Conservation (phyloP, 768 basidiomycete genomes). For the Auriscalpium microsporum region DNA sequence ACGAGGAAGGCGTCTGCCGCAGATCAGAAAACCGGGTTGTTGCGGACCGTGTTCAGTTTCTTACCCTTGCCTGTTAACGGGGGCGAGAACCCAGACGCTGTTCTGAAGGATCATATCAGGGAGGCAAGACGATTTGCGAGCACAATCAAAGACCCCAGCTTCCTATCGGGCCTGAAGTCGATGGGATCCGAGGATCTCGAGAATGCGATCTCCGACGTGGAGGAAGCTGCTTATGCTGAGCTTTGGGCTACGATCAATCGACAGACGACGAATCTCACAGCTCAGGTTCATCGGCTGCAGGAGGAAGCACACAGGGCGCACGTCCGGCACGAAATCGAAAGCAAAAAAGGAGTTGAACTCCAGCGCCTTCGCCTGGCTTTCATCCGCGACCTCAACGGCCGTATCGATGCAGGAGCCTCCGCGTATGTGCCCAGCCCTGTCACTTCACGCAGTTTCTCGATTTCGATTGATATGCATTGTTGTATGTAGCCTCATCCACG, state of each 20-base stretch:
- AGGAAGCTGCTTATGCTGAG: not conserved
- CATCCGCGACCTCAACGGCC: slow-evolving; percentile 3
- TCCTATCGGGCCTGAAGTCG: slow-evolving; percentile 2
- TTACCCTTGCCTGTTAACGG: no score
- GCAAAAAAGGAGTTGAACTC: not conserved
- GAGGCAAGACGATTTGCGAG: slow-evolving; percentile 4
- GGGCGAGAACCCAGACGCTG: not conserved
- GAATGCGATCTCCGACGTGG: not conserved
- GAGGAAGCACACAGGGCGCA: not conserved
- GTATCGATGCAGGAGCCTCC: not conserved
- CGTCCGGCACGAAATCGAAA: slow-evolving; percentile 2
- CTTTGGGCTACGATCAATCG: slow-evolving; percentile 1
- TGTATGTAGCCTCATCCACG: no score
- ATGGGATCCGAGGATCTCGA: not conserved
- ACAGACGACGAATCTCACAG: not conserved
- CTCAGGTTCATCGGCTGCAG: slow-evolving; percentile 5
- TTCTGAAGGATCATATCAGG: not conserved
- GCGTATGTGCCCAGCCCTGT: no score
- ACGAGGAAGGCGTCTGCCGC: no score
- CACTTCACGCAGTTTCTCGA: no score
- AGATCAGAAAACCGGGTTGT: no score
- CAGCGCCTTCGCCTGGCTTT: not conserved
- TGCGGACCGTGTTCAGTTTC: no score
- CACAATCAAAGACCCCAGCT: not conserved
- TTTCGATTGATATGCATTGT: no score